These are phyloP conservation scores for Chloranthus sessilifolius DNA, from an alignment of 164 flowering plant species.

Conservation along the genomic window DNA sequence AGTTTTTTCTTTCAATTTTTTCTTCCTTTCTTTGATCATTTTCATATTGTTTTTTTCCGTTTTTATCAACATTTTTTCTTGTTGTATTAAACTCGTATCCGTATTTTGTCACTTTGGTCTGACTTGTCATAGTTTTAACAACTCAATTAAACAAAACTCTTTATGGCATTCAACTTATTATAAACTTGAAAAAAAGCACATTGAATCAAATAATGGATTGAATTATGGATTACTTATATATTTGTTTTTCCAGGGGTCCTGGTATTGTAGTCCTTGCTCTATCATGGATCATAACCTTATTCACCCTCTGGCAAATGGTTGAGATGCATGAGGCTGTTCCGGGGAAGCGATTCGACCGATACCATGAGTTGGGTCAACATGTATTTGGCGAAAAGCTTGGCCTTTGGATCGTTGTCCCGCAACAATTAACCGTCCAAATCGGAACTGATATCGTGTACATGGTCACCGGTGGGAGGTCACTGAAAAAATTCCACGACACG, in stretches of 20 bases:
- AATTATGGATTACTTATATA: too few relatives aligned
- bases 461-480: conserved; percentile 57
- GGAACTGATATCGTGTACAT: conserved; percentile 54
- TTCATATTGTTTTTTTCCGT: too few relatives aligned
- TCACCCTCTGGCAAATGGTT: conserved; percentile 54
- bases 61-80: too few relatives aligned
- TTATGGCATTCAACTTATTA: too few relatives aligned
- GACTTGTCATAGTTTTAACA: too few relatives aligned
- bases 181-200: too few relatives aligned
- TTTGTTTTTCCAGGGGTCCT: conserved; percentile 21
- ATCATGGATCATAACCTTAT: conserved; percentile 55
- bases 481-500: conserved; percentile 43
- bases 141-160: too few relatives aligned
- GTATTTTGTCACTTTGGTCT: too few relatives aligned
- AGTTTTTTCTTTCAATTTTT: too few relatives aligned
- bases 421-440: conserved; percentile 47
- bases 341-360: conserved; percentile 56
- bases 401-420: conserved; percentile 47
- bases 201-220: too few relatives aligned
- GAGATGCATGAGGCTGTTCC: conserved; percentile 57
- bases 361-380: conserved; percentile 52
- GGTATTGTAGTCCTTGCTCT: conserved; percentile 9
- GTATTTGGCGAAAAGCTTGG: conserved; percentile 57
- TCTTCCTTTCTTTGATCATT: too few relatives aligned
- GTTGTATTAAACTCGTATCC: too few relatives aligned